A percentile compares a stretch with the other conserved stretches of the same genome.
Evolutionary conservation across 495 filamentous ascomycete genomes (phyloP).

Genomic region (Xylaria sp.): DNA sequence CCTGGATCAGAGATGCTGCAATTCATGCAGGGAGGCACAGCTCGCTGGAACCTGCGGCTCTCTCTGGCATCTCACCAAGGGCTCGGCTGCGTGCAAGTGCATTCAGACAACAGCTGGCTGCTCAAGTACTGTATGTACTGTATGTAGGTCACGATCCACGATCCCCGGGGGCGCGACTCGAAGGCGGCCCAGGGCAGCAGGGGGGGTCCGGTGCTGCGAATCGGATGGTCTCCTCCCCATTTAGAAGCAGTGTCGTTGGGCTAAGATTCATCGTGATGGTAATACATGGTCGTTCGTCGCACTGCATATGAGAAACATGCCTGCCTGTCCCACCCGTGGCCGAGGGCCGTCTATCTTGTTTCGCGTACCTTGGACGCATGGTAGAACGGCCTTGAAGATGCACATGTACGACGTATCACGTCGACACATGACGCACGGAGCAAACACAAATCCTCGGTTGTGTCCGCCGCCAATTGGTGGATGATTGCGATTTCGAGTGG

Average conservation of each 20-base stretch:
- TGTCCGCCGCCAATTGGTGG: slow-evolving; percentile 40
- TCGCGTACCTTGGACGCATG: slow-evolving; percentile 38
- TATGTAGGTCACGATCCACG: slow-evolving; percentile 6
- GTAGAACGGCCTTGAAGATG: slow-evolving; percentile 33
- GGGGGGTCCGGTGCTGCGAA: slow-evolving; percentile 23
- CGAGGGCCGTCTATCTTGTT: slow-evolving; percentile 38
- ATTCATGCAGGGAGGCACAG: slow-evolving; percentile 22
- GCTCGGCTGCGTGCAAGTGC: not conserved
- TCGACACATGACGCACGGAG: slow-evolving; percentile 33
- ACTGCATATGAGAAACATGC: slow-evolving; percentile 38
- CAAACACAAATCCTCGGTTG: slow-evolving; percentile 42
- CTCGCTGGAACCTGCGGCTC: slow-evolving; percentile 22
- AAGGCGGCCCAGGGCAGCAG: slow-evolving; percentile 13
- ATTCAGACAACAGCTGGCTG: not conserved
- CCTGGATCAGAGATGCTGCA: slow-evolving; percentile 18
- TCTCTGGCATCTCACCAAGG: slow-evolving; percentile 14
- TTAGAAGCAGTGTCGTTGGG: slow-evolving; percentile 30
- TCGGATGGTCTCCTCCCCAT: slow-evolving; percentile 30
- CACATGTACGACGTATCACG: slow-evolving; percentile 35
- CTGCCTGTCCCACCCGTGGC: slow-evolving; percentile 38
- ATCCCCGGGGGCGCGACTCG: not conserved
- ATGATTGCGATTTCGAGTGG: slow-evolving; percentile 26
- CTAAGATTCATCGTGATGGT: slow-evolving; percentile 33
- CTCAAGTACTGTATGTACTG: too few relatives aligned
- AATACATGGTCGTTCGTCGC: slow-evolving; percentile 40